These are phyloP conservation scores for Leccinum solheimii DNA, from an alignment of 1,284 basidiomycete species.

Conservation along the genomic window DNA sequence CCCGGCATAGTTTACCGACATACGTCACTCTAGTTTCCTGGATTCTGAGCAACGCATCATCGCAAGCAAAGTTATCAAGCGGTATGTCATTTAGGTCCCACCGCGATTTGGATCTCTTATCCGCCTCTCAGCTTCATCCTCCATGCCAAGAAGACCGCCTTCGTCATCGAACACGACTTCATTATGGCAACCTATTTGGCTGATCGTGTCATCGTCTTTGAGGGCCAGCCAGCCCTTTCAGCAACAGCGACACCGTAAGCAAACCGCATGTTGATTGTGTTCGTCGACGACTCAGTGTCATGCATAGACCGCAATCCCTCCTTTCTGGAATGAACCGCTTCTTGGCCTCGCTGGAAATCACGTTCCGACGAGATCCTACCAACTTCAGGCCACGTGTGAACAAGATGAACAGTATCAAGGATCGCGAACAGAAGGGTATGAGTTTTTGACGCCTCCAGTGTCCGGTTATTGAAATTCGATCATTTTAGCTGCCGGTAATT, in stretches of 20 bases:
- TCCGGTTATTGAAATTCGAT: conserved; percentile 11
- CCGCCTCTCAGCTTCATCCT: conserved; percentile 75
- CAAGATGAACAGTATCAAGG: conserved; percentile 91
- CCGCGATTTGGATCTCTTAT: conserved; percentile 4
- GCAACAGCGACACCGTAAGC: conserved; percentile 86
- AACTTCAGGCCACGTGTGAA: conserved; percentile 94
- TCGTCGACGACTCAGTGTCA: conserved; percentile 8
- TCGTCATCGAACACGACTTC: conserved; percentile 98
- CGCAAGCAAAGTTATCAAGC: conserved; percentile 95
- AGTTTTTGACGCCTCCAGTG: conserved; percentile 14
- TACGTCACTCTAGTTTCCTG: conserved; percentile 65
- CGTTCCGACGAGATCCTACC: conserved; percentile 94
- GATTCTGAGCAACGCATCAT: conserved; percentile 99
- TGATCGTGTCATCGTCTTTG: conserved; percentile 95
- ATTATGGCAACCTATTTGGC: conserved; percentile 97
- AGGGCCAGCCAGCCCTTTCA: conserved; percentile 78
- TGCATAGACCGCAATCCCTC: conserved; percentile 43
- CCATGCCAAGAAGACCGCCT: conserved; percentile 93
- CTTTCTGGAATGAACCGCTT: conserved; percentile 57
- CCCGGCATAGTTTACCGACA: conserved; percentile 3
- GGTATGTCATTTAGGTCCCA: conserved; percentile 43
- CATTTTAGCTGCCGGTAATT: conserved; percentile 67
- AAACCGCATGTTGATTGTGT: neutral
- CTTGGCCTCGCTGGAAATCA: conserved; percentile 90
- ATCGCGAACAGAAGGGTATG: conserved; percentile 90